Base-by-base conservation (phyloP, 1,139 yeast genomes). In the Pichia sp. region DNA sequence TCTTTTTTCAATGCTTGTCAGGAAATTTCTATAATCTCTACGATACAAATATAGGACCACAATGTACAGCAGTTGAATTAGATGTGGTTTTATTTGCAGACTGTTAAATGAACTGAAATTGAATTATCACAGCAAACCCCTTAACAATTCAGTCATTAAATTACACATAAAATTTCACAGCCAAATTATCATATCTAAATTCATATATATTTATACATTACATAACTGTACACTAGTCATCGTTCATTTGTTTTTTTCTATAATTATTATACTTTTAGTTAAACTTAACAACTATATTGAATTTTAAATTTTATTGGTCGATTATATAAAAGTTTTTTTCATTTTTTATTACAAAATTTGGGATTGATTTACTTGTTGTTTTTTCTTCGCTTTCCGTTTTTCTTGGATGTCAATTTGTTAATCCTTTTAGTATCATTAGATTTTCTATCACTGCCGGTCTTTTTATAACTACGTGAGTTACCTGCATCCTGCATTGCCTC, bases 1-100 rank as follows among this genome's bases (percentile, higher is more conserved):
- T 69, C 51, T 83, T 83, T 77, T 83, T 74, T 74, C 87, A 82
- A 71, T 83, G 92, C 72, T 65, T 73, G 54, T 80, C 87, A 35
- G 92, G 92, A 57, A 72, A 74, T 58, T 83, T 83, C 77, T 82
- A 80, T 80, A 83, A 83, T 76, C 73, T 83, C 64, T 83, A 83
- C 67, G 87, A 82, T 63, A 70, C 79, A 67, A 67, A 73, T 56
- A 67, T 80, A 50, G 89, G 82, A 55, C 68, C 65, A 39, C 89
- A 82, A 66, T 83, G 92, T 73, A 55, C 66, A 45, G 70, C 78
- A 40, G 86, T 83, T 53, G 71, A 80, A 63, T 73, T 83, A 58
- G 71, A 73, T 54, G 69, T 80, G 57, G 76, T 82, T 57, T 80
- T 80, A 60, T 76, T 81, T 57, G 30, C 30, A 4, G 39, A 41